phyloP scores from a whole-genome alignment of 2,329 filamentous ascomycete genomes.

The Alternaria solani region DNA sequence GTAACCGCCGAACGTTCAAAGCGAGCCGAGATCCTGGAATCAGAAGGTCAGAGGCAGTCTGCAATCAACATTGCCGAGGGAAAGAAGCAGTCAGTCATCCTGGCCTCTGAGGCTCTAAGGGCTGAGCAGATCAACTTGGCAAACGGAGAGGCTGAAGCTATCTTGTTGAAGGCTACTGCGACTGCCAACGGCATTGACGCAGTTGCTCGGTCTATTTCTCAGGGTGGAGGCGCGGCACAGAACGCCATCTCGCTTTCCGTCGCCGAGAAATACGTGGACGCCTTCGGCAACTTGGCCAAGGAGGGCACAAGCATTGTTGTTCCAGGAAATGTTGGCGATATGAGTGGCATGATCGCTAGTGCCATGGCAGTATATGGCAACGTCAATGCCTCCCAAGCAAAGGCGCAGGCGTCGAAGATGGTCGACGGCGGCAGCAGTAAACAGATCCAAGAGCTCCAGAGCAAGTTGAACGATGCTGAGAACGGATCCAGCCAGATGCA shows the following conservation, averaged over 20 bases:
- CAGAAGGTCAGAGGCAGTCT: slow-evolving; percentile 93
- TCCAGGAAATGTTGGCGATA: slow-evolving; percentile 95
- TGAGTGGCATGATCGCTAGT: slow-evolving; percentile 95
- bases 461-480: slow-evolving; percentile 35
- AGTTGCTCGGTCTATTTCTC: slow-evolving; percentile 77
- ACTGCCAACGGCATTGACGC: slow-evolving; percentile 89
- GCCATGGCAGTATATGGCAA: slow-evolving; percentile 96
- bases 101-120: slow-evolving; percentile 90
- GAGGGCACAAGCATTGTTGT: slow-evolving; percentile 96
- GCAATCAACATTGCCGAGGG: slow-evolving; percentile 99
- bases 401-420: slow-evolving; percentile 66
- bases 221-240: slow-evolving; percentile 78
- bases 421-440: slow-evolving; percentile 24
- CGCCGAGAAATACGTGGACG: slow-evolving; percentile 97
- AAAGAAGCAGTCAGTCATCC: slow-evolving; percentile 93
- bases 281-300: slow-evolving; percentile 89
- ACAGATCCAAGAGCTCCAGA: slow-evolving; percentile 46
- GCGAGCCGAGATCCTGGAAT: slow-evolving; percentile 96
- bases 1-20: slow-evolving; percentile 97
- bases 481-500: slow-evolving; percentile 34
- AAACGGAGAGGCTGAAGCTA: slow-evolving; percentile 92
- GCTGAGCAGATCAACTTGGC: slow-evolving; percentile 94
- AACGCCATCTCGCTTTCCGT: slow-evolving; percentile 86
- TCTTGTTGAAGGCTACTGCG: slow-evolving; percentile 82
- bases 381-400: slow-evolving; percentile 81